Evolutionary conservation across 306 rosid genomes (phyloP).

Genomic region (Castanea crenata): DNA sequence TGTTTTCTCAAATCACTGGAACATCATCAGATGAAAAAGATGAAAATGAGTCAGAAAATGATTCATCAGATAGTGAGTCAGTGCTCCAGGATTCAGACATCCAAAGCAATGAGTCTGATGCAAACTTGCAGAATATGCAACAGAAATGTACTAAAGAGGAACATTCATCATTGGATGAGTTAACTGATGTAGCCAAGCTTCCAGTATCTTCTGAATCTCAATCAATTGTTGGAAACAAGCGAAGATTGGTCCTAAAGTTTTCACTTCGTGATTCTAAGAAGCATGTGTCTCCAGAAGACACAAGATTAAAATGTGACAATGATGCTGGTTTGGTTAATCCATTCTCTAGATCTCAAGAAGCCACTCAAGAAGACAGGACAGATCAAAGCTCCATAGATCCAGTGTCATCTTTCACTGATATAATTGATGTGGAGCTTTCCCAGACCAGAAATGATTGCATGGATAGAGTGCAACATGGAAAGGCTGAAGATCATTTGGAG

Average conservation of each 20-base stretch:
- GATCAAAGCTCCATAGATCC: slow-evolving; percentile 27
- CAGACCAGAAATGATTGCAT: slow-evolving; percentile 24
- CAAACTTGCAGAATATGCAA: slow-evolving; percentile 28
- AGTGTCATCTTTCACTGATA: slow-evolving; percentile 26
- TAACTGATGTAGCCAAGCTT: slow-evolving; percentile 31
- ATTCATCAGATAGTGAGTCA: slow-evolving; percentile 52
- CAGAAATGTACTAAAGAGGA: slow-evolving; percentile 31
- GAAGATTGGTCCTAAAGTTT: slow-evolving; percentile 59
- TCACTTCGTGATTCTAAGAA: slow-evolving; percentile 62
- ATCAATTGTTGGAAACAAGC: slow-evolving; percentile 38
- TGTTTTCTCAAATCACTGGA: slow-evolving; percentile 54
- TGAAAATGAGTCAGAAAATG: slow-evolving; percentile 46
- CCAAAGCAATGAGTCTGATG: slow-evolving; percentile 40
- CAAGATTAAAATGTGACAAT: slow-evolving; percentile 26
- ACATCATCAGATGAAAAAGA: slow-evolving; percentile 69
- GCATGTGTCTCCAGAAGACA: slow-evolving; percentile 42
- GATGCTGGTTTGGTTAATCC: slow-evolving; percentile 32
- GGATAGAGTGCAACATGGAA: slow-evolving; percentile 26
- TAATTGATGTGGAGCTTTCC: slow-evolving; percentile 22
- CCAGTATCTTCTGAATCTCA: slow-evolving; percentile 44
- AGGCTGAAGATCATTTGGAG: slow-evolving; percentile 26
- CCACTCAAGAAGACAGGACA: slow-evolving; percentile 16
- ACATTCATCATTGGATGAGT: slow-evolving; percentile 30
- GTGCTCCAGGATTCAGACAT: slow-evolving; percentile 37
- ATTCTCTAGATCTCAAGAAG: slow-evolving; percentile 40